Evolutionary conservation across 1,284 basidiomycete species (phyloP).

Genomic region (Pholiota adiposa): DNA sequence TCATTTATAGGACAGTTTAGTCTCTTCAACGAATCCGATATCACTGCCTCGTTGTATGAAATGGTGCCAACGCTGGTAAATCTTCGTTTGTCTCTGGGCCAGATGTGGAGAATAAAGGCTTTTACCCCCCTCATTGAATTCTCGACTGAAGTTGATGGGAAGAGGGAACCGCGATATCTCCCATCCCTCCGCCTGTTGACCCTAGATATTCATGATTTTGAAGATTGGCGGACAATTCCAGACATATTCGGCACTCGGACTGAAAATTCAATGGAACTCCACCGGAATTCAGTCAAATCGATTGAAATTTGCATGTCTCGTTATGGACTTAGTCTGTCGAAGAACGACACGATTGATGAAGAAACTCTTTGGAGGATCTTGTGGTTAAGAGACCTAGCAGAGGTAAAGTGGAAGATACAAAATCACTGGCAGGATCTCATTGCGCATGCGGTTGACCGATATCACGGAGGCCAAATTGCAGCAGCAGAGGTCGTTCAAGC

Average conservation of each 20-base stretch:
- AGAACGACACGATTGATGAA: background rate
- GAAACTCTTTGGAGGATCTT: background rate
- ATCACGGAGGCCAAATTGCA: too few relatives aligned
- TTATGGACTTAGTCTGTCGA: background rate
- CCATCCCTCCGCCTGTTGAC: background rate
- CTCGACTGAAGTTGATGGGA: too few relatives aligned
- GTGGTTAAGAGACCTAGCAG: background rate
- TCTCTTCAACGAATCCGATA: background rate
- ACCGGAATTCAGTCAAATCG: background rate
- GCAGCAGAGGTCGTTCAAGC: too few relatives aligned
- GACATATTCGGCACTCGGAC: background rate
- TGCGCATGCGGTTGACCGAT: too few relatives aligned
- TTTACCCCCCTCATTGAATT: background rate
- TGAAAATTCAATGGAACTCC: background rate
- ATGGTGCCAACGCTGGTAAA: background rate
- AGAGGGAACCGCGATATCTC: background rate
- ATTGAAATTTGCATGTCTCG: background rate
- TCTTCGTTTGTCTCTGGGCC: background rate
- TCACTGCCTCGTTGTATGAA: background rate
- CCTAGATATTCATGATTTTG: background rate
- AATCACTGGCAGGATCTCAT: too few relatives aligned
- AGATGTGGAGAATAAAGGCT: too few relatives aligned
- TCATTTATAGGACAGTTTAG: background rate
- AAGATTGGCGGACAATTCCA: background rate
- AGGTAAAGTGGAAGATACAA: background rate